A percentile compares a stretch with the other conserved stretches of the same genome.
Evolutionary conservation across 176 grass and related monocot species (phyloP).

Genomic region (Olyra latifolia): DNA sequence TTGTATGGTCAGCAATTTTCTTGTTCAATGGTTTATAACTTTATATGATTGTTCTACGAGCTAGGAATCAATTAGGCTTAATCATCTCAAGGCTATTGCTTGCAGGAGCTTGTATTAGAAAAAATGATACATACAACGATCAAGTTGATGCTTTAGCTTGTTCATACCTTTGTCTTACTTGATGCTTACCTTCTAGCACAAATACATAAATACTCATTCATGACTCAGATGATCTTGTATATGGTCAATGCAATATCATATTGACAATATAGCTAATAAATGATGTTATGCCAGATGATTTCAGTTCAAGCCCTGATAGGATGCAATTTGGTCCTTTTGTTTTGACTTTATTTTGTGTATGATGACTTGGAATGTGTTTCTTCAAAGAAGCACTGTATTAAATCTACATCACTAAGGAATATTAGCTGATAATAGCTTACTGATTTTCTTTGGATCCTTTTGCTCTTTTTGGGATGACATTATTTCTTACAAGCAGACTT

Average conservation of each 20-base stretch:
- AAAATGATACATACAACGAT: background rate
- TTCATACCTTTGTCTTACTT: background rate
- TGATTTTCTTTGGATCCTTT: background rate
- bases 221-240: background rate
- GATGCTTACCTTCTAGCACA: background rate
- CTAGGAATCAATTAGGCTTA: background rate
- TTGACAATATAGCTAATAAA: background rate
- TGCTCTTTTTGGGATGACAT: background rate
- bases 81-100: background rate
- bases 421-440: conserved; percentile 2
- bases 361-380: background rate
- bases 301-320: background rate
- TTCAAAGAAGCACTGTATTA: background rate
- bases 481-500: background rate
- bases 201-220: background rate
- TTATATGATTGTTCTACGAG: background rate
- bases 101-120: background rate
- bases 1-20: background rate
- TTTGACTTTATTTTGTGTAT: background rate
- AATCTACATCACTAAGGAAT: background rate
- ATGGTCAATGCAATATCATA: background rate
- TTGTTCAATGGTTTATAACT: background rate
- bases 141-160: conserved; percentile 6
- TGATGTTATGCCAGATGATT: background rate
- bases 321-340: background rate